These are phyloP conservation scores for Cercospora brassicicola DNA, from an alignment of 2,329 filamentous ascomycete species.

Conservation along the genomic window DNA sequence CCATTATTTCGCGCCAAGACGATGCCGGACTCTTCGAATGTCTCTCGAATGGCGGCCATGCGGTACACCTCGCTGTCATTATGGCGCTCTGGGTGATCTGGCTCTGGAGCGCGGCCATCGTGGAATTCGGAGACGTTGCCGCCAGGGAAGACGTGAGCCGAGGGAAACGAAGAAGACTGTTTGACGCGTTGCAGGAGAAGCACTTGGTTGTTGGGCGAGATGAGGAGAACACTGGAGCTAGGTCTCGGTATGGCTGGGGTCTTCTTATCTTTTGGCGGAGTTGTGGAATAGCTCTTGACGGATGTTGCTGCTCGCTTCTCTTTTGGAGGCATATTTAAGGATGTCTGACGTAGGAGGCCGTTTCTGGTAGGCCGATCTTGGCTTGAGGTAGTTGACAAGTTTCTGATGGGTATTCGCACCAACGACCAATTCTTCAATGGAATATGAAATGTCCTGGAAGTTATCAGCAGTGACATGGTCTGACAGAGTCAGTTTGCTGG, in stretches of 20 bases:
- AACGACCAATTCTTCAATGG: background rate
- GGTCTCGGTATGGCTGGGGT: conserved; percentile 56
- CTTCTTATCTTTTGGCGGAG: conserved; percentile 38
- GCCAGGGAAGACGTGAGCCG: conserved; percentile 92
- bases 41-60: conserved; percentile 82
- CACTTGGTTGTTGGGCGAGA: conserved; percentile 84
- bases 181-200: conserved; percentile 83
- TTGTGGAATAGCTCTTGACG: conserved; percentile 16
- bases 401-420: background rate
- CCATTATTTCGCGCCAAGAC: conserved; percentile 63
- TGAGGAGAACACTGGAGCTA: conserved; percentile 73
- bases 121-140: conserved; percentile 77
- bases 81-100: conserved; percentile 60
- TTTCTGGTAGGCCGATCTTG: conserved; percentile 7
- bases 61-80: conserved; percentile 72
- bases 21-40: conserved; percentile 93
- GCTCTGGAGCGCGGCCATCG: conserved; percentile 63
- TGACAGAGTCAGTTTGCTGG: conserved; percentile 5
- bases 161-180: conserved; percentile 80
- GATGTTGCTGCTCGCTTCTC: conserved; percentile 19
- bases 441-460: background rate
- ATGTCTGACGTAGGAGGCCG: conserved; percentile 1
- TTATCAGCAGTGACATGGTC: conserved; percentile 8
- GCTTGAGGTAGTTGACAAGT: background rate
- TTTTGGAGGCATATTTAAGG: conserved; percentile 10